phyloP scores from a whole-genome alignment of 768 basidiomycete genomes.

The Dacryopinax primogenitus region DNA sequence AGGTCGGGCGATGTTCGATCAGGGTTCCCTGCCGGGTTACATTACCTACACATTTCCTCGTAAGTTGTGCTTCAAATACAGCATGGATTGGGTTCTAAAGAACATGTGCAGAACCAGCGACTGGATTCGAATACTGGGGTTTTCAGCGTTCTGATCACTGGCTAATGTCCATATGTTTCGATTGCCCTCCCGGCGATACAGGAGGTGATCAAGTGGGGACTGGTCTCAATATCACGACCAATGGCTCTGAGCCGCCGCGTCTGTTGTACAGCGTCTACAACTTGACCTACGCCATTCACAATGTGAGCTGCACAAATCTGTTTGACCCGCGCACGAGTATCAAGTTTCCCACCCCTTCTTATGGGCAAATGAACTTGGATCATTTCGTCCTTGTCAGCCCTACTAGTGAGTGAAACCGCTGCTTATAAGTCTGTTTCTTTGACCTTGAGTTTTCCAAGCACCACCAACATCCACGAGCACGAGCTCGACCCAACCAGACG shows the following conservation, averaged over 20 bases:
- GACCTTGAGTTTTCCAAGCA: neutral
- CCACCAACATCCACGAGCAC: neutral
- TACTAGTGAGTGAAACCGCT: neutral
- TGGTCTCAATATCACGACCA: neutral
- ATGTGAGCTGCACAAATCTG: constrained; percentile 1
- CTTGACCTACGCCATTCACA: neutral
- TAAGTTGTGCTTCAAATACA: neutral
- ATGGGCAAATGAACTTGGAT: neutral
- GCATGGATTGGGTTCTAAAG: neutral
- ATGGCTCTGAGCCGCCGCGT: neutral
- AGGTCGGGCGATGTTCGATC: too few relatives aligned
- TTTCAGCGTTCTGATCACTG: constrained; percentile 9
- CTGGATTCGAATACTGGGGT: constrained; percentile 8
- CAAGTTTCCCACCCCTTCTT: neutral
- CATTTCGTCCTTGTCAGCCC: neutral
- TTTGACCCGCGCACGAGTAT: constrained; percentile 2
- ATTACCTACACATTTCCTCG: too few relatives aligned
- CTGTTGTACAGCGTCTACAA: neutral
- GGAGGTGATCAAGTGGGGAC: neutral
- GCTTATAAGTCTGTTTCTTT: neutral
- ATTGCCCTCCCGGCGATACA: neutral
- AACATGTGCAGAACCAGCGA: neutral
- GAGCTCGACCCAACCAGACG: neutral
- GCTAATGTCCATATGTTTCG: constrained; percentile 5
- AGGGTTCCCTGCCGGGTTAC: too few relatives aligned